Base-by-base conservation (phyloP, 768 basidiomycete species). In the Daedaleopsis nitida region DNA sequence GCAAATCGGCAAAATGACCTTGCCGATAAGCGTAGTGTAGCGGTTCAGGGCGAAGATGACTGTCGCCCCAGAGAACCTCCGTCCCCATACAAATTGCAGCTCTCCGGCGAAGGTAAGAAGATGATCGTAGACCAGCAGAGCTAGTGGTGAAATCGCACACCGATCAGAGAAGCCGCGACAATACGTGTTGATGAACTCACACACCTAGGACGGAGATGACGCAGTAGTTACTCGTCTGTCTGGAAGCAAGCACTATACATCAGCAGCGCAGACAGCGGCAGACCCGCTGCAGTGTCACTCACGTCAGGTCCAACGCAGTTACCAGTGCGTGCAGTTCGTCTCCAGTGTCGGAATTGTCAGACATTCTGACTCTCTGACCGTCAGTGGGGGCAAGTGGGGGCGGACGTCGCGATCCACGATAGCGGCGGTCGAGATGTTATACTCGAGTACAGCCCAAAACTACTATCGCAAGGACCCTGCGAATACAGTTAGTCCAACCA, bases 11-110 rank as follows among this genome's bases (percentile, higher is more conserved):
- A 58, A 32, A 11, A 57, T 19, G 24, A 58, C 47, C 47, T 57
- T 50, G 42, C 47, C 50, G 32, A 55, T 39, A 4, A 65, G 38
- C 16, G 55, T 57, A 17, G 58, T 47, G 23, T 65, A 65, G 2
- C 64, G 60, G 38, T 65, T 65, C 8, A 65, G 39, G 19, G 59
- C 21, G 50, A 65, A 65, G 35, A 65, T 21, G 1, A 62, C 45
- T 1, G 60, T 65, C 21, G 60, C 56, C n/a, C 64, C 57, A 16
- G 64, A 58, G 34, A 62, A 56, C 35, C 59, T 59, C 42, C 64
- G 64, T 9, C 53, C 32, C 64, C 60, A 65, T 12, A 62, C 56
- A 24, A 55, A 57, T 3, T 52, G 34, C 9, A 65, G n/a, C 37
- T 62, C 60, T 14, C 34, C 57, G 14, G 52, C 42, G 23, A 65